A percentile compares a stretch with the other conserved stretches of the same genome.
Conservation (phyloP, 306 rosid genomes). For the apple (Malus domestica) region DNA sequence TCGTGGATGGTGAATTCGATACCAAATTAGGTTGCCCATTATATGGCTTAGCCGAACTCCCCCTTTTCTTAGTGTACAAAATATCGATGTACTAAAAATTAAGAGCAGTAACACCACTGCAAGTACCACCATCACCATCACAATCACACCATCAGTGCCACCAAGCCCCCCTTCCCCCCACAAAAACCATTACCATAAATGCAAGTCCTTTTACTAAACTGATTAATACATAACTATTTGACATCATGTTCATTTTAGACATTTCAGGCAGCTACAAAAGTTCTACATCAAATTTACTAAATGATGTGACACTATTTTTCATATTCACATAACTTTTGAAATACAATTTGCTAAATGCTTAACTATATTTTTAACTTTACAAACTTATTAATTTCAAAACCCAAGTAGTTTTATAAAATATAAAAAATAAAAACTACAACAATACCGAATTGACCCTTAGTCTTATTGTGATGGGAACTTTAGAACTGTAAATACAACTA, state of each 20-base stretch:
- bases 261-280: not conserved
- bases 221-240: not conserved
- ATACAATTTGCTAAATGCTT: no score
- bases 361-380: not conserved
- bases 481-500: not conserved
- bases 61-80: no score
- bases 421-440: not conserved
- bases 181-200: no score
- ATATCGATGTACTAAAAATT: no score
- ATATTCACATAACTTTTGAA: no score
- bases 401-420: not conserved
- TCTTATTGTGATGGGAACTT: not conserved
- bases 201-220: not conserved
- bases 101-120: no score
- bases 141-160: no score
- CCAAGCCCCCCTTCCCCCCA: no score
- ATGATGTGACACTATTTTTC: not conserved
- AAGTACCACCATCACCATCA: no score
- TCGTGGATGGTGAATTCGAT: no score
- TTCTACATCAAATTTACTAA: not conserved
- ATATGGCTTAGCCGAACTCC: no score
- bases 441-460: not conserved
- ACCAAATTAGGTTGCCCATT: no score
- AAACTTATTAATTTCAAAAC: not conserved
- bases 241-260: not conserved